Evolutionary conservation across 2,329 filamentous ascomycete genomes (phyloP), one percentile per base, ranked within the genome.

Genomic region (Emericellopsis cladophorae): DNA sequence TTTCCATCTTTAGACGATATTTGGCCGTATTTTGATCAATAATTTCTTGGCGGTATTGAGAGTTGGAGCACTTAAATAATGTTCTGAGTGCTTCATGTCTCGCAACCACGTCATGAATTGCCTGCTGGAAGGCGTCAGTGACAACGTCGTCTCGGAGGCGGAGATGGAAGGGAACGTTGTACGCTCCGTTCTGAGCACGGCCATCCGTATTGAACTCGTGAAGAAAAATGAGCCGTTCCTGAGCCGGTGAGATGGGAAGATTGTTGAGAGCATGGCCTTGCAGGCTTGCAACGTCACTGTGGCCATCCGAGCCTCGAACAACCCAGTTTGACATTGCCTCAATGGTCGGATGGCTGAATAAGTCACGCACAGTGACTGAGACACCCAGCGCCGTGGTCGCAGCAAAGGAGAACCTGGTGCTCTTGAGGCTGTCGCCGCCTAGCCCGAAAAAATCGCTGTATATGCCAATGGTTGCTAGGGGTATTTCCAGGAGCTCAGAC

Each of bases 371-470:
- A 16, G 18, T 39, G 15, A 39, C 37, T n/a, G 37, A 21, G 5
- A 24, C 21, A 10, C 37, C 37, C 11, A 39, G 18, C 11, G 21
- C 21, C 22, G 23, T 11, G 11, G 37, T 26, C 10, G 37, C 37
- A 16, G 37, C 37, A 39, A 39, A 39, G 11, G 22, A 26, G 5
- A 39, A 24, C 14, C 16, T 24, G 11, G 37, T 39, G 15, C 37
- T 39, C 37, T 39, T 39, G 24, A 23, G 16, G 10, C 33, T 37
- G n/a, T 70, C 66, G 5, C 67, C 65, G 2, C 65, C 65, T 3
- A 66, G 53, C 0, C 52, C 54, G 45, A 68, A 59, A 53, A 68
- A 68, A 49, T 56, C 58, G 45, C 61, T 58, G 2, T 55, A 45
- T 2, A 52, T 47, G 1, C 53, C 47, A 22, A 63, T 46, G 6